A percentile compares a stretch with the other conserved stretches of the same genome.
phyloP scores from a whole-genome alignment of 202 grass and related monocot species.

The Zizania palustris region DNA sequence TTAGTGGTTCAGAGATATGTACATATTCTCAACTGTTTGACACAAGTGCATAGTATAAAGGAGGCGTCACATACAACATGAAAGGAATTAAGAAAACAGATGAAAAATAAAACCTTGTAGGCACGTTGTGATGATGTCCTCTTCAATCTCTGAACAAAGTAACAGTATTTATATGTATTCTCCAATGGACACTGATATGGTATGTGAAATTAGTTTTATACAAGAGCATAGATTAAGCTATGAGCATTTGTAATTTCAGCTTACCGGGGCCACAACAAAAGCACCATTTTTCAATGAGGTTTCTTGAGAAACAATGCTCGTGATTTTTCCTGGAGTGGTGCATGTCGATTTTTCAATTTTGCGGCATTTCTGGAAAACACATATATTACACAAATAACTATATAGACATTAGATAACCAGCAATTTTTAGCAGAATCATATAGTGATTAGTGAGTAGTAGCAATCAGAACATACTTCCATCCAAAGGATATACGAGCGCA shows the following conservation, averaged over 20 bases:
- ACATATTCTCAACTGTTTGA: conserved; percentile 12
- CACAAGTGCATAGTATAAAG: neutral
- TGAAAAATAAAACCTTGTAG: conserved; percentile 68
- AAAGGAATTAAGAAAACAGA: conserved; percentile 15
- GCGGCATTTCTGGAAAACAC: conserved; percentile 49
- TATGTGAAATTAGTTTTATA: conserved; percentile 35
- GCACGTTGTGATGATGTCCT: conserved; percentile 87
- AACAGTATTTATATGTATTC: conserved; percentile 89
- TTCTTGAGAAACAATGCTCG: conserved; percentile 57
- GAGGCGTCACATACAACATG: neutral
- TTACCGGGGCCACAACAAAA: conserved; percentile 93
- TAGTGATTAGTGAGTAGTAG: neutral
- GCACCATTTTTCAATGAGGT: conserved; percentile 63
- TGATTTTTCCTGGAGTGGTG: conserved; percentile 44
- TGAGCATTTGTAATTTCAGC: conserved; percentile 38
- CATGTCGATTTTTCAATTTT: conserved; percentile 57
- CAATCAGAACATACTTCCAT: conserved; percentile 72
- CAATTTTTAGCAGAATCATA: conserved; percentile 31
- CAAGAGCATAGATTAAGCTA: neutral
- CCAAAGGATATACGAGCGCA: conserved; percentile 97
- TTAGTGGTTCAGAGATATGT: conserved; percentile 16
- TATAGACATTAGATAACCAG: neutral
- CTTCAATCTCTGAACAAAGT: conserved; percentile 93
- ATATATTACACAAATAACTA: conserved; percentile 42
- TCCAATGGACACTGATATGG: conserved; percentile 80